Evolutionary conservation across 768 basidiomycete species (phyloP).

Genomic region (Termitomyces sp.): DNA sequence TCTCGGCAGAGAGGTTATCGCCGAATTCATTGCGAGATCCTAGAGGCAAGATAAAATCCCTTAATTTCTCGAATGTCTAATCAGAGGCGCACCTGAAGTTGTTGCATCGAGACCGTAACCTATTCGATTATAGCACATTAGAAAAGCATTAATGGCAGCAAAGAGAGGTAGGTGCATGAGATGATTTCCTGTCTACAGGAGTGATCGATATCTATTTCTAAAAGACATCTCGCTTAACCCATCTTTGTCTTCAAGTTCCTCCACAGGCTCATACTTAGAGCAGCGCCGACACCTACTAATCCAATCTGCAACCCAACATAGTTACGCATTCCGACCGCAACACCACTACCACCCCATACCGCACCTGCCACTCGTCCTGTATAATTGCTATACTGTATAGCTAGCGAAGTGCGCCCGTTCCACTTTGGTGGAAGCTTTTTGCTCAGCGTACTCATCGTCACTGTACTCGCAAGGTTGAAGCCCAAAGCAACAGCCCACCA

Average conservation of each 20-base stretch:
- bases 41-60: background rate
- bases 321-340: conserved; percentile 56
- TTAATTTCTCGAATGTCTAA: background rate
- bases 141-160: background rate
- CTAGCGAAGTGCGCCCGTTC: conserved; percentile 56
- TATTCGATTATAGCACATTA: background rate
- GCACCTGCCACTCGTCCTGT: conserved; percentile 64
- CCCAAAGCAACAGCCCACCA: conserved; percentile 68
- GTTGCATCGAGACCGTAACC: background rate
- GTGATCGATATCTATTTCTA: too few species aligned
- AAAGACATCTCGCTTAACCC: conserved; percentile 26
- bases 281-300: conserved; percentile 54
- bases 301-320: conserved; percentile 61
- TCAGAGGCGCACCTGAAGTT: background rate
- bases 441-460: conserved; percentile 63
- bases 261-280: conserved; percentile 59
- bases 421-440: conserved; percentile 66
- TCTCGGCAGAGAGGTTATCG: background rate
- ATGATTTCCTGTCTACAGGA: too few species aligned
- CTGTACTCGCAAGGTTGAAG: conserved; percentile 71
- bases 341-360: conserved; percentile 66
- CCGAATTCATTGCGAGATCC: background rate
- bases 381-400: conserved; percentile 71
- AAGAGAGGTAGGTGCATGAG: background rate
- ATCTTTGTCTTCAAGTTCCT: conserved; percentile 62